phyloP scores from a whole-genome alignment of 768 basidiomycete species.

The Amanita pseudoporphyria region DNA sequence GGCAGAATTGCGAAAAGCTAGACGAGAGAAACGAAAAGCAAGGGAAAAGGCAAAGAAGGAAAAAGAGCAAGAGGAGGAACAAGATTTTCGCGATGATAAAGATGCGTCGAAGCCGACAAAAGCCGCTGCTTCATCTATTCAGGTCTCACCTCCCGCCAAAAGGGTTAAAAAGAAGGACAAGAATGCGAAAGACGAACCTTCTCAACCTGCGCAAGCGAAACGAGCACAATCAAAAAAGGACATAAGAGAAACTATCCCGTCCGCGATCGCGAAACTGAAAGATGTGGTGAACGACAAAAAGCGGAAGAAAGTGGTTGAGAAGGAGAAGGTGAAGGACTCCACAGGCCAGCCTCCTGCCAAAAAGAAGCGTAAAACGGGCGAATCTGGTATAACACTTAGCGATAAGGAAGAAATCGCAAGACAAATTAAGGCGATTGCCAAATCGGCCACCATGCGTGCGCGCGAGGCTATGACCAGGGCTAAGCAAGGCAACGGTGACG shows the following conservation, averaged over 20 bases:
- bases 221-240: constrained; percentile 11
- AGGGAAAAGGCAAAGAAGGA: background rate
- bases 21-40: constrained; percentile 5
- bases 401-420: constrained; percentile 1
- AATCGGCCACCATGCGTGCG: constrained; percentile 27
- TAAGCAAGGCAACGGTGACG: constrained; percentile 7
- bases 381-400: background rate
- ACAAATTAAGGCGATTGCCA: constrained; percentile 24
- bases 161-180: constrained; percentile 2
- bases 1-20: background rate
- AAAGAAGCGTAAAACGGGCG: constrained; percentile 4
- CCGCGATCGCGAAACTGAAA: background rate
- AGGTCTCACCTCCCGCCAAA: background rate
- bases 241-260: background rate
- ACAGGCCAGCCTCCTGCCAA: background rate
- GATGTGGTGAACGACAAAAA: background rate
- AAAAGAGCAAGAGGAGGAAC: constrained; percentile 2
- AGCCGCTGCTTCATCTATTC: background rate
- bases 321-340: background rate
- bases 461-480: constrained; percentile 24
- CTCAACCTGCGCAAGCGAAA: constrained; percentile 14
- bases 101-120: constrained; percentile 3
- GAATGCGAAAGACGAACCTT: constrained; percentile 3
- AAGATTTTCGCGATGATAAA: constrained; percentile 1
- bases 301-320: constrained; percentile 2